Conservation (phyloP, 176 grass and related monocot genomes). For the Phragmites australis region DNA sequence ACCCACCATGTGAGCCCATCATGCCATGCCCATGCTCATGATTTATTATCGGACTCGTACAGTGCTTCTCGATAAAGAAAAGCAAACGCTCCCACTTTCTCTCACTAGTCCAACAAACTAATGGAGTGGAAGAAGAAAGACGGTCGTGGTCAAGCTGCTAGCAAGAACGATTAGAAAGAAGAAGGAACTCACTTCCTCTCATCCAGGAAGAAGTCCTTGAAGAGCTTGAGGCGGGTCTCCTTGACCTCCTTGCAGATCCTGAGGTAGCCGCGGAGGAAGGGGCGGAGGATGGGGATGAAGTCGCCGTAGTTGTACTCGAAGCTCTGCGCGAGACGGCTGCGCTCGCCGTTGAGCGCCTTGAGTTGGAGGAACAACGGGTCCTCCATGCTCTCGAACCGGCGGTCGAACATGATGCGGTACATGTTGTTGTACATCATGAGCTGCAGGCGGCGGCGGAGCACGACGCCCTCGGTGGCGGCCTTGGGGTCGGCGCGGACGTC, state of each 20-base stretch:
- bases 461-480: constrained; percentile 54
- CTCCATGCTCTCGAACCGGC: constrained; percentile 68
- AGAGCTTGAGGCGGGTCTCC: constrained; percentile 69
- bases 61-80: neutral
- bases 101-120: neutral
- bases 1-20: constrained; percentile 23
- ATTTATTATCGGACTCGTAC: neutral
- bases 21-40: neutral
- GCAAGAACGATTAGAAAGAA: neutral
- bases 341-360: constrained; percentile 63
- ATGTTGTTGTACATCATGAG: constrained; percentile 98
- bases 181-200: constrained; percentile 76
- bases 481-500: constrained; percentile 50
- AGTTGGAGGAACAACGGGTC: constrained; percentile 72
- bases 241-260: constrained; percentile 79
- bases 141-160: too few relatives aligned
- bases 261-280: constrained; percentile 72
- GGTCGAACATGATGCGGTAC: constrained; percentile 93
- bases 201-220: constrained; percentile 90
- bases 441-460: constrained; percentile 72
- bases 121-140: neutral
- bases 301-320: constrained; percentile 98
- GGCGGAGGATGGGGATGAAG: constrained; percentile 84
- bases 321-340: constrained; percentile 91
- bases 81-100: neutral